Base-by-base conservation (phyloP, 2,329 filamentous ascomycete species). In the Verticillium nubilum region DNA sequence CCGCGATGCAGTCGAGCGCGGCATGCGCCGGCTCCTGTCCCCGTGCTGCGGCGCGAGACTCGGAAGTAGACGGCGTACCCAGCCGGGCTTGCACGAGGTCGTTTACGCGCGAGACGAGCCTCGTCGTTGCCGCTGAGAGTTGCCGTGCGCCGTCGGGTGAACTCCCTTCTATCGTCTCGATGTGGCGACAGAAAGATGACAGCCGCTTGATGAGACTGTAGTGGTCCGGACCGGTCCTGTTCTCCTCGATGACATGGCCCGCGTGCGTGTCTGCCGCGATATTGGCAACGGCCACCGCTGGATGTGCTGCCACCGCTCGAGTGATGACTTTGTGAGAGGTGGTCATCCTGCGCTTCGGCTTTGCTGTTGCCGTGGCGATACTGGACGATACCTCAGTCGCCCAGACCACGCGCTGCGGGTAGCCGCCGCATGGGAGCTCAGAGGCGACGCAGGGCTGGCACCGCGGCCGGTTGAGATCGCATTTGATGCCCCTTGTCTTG, bases 401-500 rank as follows among this genome's bases (percentile, higher is more conserved):
- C 71, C 71, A 73, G 1, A 72, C 65, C 17, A 73, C 66, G 15
- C 71, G 62, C 60, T 69, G 68, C 13, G 69, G 67, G 52, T 73
- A 73, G 4, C 68, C 71, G 35, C 68, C 69, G 50, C 71, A 73
- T 1, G 58, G 19, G 9, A 72, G 37, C 1, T 67, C 69, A 2
- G 69, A 67, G 55, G 70, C 59, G 47, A 57, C 42, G 52, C 62
- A 63, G 17, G 62, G 62, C 50, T 58, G 52, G 26, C 59, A 56
- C 26, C 54, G 10, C 2, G 54, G 54, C 19, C 54, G 54, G 31
- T 56, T 55, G 29, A 60, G 61, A 54, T 63, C 60, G 57, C 62
- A 63, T 29, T 59, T 61, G 17, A 63, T 60, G 28, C 61, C 61
- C 19, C 62, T 58, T 9, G 56, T 55, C 26, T 60, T 56, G 47